Base-by-base conservation (phyloP, 352 stramenopile genomes). In the Globisporangium iwayamae region DNA sequence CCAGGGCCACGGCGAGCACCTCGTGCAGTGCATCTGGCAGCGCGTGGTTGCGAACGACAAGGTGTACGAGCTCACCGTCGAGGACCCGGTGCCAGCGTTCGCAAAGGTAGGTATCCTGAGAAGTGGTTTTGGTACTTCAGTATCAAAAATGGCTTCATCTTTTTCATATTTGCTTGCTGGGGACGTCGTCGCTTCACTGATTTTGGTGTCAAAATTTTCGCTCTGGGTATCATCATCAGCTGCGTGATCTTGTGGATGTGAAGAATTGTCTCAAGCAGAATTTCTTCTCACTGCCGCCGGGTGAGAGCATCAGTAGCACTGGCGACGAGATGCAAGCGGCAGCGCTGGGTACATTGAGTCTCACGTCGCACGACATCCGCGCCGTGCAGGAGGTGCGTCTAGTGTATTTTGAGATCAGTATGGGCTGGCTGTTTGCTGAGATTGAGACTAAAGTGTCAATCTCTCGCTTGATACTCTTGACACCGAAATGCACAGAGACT, bases 21-120 rank as follows among this genome's bases (percentile, higher is more conserved):
- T 95, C 18, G 76, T 95, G 28, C 75, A 88, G 28, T 78, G 74
- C 55, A 89, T 93, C 28, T 78, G 82, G 65, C 61, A 67, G 47
- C 78, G 81, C 55, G 80, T 83, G 11, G 65, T 87, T 28, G 70
- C 69, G 1, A 83, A 85, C 43, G 55, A 66, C 14, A 73, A 72
- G 30, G 77, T 96, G 8, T 91, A 93, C 66, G 85, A 96, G 64
- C 70, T 96, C 18, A 96, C 87, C 0, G 85, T 96, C 51, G 87
- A 96, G 60, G 87, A 96, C 63, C 87, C 87, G 0, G 83, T 93
- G 10, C 82, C 87, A 13, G 87, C 80, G 6, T 96, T 96, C 59
- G 70, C 81, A 2, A 51, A 69, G 56, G 63, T 69, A 22, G 11
- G 39, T 11, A 28, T 28, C 25, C 25, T 52, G 22, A 8, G 9